Conservation (phyloP, 257 asterid species). For the Jacaranda copaia region DNA sequence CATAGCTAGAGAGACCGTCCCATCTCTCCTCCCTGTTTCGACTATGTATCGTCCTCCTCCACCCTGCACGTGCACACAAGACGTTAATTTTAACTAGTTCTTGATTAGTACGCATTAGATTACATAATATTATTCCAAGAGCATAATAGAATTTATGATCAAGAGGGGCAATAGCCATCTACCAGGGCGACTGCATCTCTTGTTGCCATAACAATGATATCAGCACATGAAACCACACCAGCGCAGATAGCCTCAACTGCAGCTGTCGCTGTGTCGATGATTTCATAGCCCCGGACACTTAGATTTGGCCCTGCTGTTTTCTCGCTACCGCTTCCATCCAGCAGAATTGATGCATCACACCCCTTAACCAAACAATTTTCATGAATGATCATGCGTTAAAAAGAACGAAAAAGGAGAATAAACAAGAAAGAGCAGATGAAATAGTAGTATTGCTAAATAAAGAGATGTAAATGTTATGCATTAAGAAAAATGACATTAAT, state of each 20-base stretch:
- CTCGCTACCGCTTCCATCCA: slow-evolving; percentile 56
- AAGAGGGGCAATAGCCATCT: neutral
- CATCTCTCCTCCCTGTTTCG: slow-evolving; percentile 62
- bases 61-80: too few relatives aligned
- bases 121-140: neutral
- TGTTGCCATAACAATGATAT: slow-evolving; percentile 65
- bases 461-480: too few relatives aligned
- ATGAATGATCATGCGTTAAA: neutral
- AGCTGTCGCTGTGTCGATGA: slow-evolving; percentile 59
- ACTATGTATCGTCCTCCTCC: slow-evolving; percentile 61
- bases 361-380: slow-evolving; percentile 37
- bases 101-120: too few relatives aligned
- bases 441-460: too few relatives aligned
- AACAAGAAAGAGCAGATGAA: too few relatives aligned
- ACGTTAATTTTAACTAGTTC: too few relatives aligned
- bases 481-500: too few relatives aligned
- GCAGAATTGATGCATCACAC: slow-evolving; percentile 69
- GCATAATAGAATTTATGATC: too few relatives aligned
- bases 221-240: slow-evolving; percentile 69
- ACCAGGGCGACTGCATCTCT: slow-evolving; percentile 63
- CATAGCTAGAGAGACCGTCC: slow-evolving; percentile 47
- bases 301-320: slow-evolving; percentile 55
- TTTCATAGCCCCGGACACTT: slow-evolving; percentile 61
- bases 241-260: slow-evolving; percentile 53
- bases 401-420: too few relatives aligned